These are phyloP conservation scores for Nemania serpens DNA, from an alignment of 2,329 filamentous ascomycete species.

Conservation along the genomic window DNA sequence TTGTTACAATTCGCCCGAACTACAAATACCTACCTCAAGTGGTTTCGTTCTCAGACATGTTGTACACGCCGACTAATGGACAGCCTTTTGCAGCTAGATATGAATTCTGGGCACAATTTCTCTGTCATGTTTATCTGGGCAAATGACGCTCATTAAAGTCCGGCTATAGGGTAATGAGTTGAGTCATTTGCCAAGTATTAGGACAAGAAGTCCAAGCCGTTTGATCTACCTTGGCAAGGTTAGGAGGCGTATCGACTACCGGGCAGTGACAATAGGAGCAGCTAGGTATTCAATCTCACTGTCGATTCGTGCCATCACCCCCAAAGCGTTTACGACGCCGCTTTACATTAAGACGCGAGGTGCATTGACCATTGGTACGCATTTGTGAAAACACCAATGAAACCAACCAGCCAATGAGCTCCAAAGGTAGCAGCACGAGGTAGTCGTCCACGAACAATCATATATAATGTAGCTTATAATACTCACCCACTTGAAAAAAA, in stretches of 20 bases:
- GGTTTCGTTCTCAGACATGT: background rate
- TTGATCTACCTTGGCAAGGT: conserved; percentile 15
- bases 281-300: background rate
- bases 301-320: background rate
- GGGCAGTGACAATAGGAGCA: background rate
- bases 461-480: background rate
- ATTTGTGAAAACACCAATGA: background rate
- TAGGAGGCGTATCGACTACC: background rate
- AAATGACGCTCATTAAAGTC: background rate
- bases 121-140: background rate
- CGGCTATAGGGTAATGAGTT: background rate
- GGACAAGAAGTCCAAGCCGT: conserved; percentile 1
- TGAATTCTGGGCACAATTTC: background rate
- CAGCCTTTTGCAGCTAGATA: background rate
- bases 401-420: conserved; percentile 4
- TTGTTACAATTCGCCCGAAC: background rate
- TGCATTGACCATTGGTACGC: background rate
- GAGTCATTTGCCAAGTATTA: background rate
- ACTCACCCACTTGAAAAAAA: background rate
- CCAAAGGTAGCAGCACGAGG: conserved; percentile 6
- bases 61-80: background rate
- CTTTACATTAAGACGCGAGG: background rate
- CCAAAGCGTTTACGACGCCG: background rate
- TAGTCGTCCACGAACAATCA: background rate
- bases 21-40: conserved; percentile 1